A percentile compares a stretch with the other conserved stretches of the same genome.
Conservation (phyloP, 257 asterid genomes). For the Solanum piurae region DNA sequence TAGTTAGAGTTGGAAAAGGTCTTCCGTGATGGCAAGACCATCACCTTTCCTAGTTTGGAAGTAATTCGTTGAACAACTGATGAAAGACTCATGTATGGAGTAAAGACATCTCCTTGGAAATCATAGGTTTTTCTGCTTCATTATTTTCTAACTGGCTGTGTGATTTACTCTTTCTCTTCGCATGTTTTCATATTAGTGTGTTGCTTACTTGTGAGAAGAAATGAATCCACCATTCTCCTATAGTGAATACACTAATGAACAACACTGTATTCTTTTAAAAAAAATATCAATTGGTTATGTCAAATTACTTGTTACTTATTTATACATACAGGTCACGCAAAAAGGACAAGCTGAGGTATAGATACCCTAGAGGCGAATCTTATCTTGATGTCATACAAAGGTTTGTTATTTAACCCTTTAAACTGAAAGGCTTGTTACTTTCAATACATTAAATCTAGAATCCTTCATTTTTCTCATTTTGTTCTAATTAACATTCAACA, state of each 20-base stretch:
- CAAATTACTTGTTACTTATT: not conserved
- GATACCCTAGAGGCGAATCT: conserved; percentile 99
- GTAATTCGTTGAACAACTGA: not conserved
- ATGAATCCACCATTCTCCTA: not conserved
- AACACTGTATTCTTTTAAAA: not conserved
- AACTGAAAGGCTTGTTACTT: not conserved
- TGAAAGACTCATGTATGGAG: not conserved
- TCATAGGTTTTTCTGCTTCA: not conserved
- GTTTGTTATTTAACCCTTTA: conserved; percentile 26
- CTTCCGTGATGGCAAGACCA: not conserved
- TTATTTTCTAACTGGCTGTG: not conserved
- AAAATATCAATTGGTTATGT: not conserved
- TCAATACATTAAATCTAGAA: not conserved
- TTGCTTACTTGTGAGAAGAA: not conserved
- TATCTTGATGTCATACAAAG: conserved; percentile 98
- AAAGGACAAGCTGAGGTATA: conserved; percentile 91
- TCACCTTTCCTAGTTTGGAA: not conserved
- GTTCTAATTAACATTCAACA: conserved; percentile 4
- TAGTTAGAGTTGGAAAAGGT: not conserved
- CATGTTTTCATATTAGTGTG: not conserved
- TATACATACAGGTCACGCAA: conserved; percentile 57
- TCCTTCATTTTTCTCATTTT: not conserved
- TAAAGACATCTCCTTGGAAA: not conserved
- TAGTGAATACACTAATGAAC: not conserved
- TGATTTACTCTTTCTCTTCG: not conserved